Percentiles rank a stretch among this genome's conserved stretches.
These are phyloP conservation scores for Ophiostoma quercus DNA, from an alignment of 2,329 filamentous ascomycete species.

Conservation along the genomic window DNA sequence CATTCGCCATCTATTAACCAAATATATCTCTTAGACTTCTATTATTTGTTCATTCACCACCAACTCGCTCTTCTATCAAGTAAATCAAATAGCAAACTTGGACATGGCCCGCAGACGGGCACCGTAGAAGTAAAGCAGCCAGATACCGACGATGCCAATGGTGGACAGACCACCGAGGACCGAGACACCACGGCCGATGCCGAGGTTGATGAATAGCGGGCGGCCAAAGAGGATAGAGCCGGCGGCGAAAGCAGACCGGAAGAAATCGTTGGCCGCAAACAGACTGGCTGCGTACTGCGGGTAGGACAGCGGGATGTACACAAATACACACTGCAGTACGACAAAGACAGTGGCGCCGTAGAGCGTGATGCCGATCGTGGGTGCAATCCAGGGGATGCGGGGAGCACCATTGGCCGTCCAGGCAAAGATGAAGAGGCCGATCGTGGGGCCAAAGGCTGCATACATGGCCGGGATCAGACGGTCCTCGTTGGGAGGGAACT, in stretches of 20 bases:
- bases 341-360: constrained; percentile 50
- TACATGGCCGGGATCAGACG: constrained; percentile 52
- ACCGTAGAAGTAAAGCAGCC: constrained; percentile 54
- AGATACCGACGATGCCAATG: constrained; percentile 55
- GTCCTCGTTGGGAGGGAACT: constrained; percentile 47
- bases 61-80: background rate
- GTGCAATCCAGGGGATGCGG: constrained; percentile 50
- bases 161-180: constrained; percentile 52
- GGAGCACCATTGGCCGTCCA: constrained; percentile 48
- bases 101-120: constrained; percentile 50
- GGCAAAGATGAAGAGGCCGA: constrained; percentile 57
- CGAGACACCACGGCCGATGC: constrained; percentile 52
- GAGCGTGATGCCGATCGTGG: constrained; percentile 53
- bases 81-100: constrained; percentile 44
- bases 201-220: constrained; percentile 55
- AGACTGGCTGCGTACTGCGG: constrained; percentile 53
- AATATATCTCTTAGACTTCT: background rate
- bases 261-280: constrained; percentile 58
- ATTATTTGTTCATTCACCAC: background rate
- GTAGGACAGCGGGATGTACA: constrained; percentile 54
- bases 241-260: constrained; percentile 53
- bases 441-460: constrained; percentile 48
- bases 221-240: constrained; percentile 56
- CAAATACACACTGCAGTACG: constrained; percentile 56
- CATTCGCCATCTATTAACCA: background rate